A percentile compares a stretch with the other conserved stretches of the same genome.
Evolutionary conservation across 768 basidiomycete species (phyloP).

Genomic region (Pisolithus marmoratus): DNA sequence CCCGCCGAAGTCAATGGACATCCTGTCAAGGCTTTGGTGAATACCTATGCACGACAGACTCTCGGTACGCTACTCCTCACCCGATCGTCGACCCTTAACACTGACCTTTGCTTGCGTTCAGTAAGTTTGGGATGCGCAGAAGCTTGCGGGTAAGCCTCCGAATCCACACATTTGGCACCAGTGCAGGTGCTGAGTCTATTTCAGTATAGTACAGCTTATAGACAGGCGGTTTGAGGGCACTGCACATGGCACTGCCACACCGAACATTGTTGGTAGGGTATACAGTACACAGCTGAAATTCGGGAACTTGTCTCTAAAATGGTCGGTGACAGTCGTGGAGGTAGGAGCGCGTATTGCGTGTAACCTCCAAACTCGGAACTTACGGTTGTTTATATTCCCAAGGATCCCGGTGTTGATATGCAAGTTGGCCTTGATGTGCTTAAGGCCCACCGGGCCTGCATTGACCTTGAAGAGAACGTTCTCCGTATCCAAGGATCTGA

Average conservation of each 20-base stretch:
- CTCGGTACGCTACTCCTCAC: slow-evolving; percentile 61
- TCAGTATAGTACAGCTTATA: slow-evolving; percentile 85
- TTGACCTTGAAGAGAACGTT: slow-evolving; percentile 85
- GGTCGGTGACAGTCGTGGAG: slow-evolving; percentile 95
- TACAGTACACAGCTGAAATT: slow-evolving; percentile 91
- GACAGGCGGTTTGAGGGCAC: slow-evolving; percentile 86
- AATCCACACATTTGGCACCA: not conserved
- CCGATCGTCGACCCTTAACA: not conserved
- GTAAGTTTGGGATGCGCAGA: slow-evolving; percentile 93
- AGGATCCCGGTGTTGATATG: slow-evolving; percentile 76
- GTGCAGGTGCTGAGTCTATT: slow-evolving; percentile 2
- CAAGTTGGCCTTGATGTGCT: slow-evolving; percentile 98
- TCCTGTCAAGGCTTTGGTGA: slow-evolving; percentile 93
- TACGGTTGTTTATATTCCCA: not conserved
- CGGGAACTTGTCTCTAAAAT: slow-evolving; percentile 76
- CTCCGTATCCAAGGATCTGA: slow-evolving; percentile 93
- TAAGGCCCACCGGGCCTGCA: slow-evolving; percentile 93
- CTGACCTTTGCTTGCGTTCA: slow-evolving; percentile 22
- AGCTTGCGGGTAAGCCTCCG: slow-evolving; percentile 65
- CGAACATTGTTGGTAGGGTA: slow-evolving; percentile 87
- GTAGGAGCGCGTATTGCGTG: slow-evolving; percentile 30
- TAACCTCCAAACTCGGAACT: not conserved
- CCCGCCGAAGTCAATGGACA: slow-evolving; percentile 87
- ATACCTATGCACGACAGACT: slow-evolving; percentile 93
- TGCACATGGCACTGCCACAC: slow-evolving; percentile 92